phyloP scores from a whole-genome alignment of 1,139 yeast species.

The Hansenula anomala region DNA sequence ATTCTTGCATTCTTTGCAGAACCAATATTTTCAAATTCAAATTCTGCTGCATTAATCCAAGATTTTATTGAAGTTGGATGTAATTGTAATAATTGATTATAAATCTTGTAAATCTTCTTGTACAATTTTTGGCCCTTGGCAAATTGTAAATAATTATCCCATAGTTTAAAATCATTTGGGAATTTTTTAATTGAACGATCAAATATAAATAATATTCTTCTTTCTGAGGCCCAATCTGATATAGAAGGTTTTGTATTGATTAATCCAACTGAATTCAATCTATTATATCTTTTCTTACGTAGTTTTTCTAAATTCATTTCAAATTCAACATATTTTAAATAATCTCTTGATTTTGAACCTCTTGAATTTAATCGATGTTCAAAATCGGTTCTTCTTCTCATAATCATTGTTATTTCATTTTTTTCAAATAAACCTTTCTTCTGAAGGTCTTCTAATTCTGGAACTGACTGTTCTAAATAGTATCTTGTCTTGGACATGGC shows the following conservation, averaged over 20 bases:
- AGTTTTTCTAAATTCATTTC: constrained; percentile 78
- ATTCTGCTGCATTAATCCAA: constrained; percentile 94
- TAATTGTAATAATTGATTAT: constrained; percentile 71
- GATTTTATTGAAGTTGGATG: constrained; percentile 91
- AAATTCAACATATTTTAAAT: constrained; percentile 71
- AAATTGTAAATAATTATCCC: constrained; percentile 73
- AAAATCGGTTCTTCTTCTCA: constrained; percentile 92
- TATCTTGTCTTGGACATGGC: constrained; percentile 70
- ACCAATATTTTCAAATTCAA: constrained; percentile 85
- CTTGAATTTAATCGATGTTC: constrained; percentile 88
- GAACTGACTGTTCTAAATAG: constrained; percentile 79
- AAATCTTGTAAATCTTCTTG: constrained; percentile 75
- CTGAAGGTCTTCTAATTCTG: constrained; percentile 87
- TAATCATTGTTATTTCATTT: constrained; percentile 76
- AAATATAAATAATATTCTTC: constrained; percentile 77
- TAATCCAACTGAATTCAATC: constrained; percentile 49
- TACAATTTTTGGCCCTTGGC: constrained; percentile 74
- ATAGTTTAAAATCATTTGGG: constrained; percentile 71
- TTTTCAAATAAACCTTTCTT: constrained; percentile 76
- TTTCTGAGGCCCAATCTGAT: constrained; percentile 84
- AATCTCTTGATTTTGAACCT: constrained; percentile 77
- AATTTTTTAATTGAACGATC: constrained; percentile 80
- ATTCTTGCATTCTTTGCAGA: constrained; percentile 87
- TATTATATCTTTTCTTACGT: constrained; percentile 62
- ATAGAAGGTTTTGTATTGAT: constrained; percentile 45